Evolutionary conservation across 164 flowering plant species (phyloP), one percentile per base, ranked within the genome.

Genomic region (Tetracentron sinense): DNA sequence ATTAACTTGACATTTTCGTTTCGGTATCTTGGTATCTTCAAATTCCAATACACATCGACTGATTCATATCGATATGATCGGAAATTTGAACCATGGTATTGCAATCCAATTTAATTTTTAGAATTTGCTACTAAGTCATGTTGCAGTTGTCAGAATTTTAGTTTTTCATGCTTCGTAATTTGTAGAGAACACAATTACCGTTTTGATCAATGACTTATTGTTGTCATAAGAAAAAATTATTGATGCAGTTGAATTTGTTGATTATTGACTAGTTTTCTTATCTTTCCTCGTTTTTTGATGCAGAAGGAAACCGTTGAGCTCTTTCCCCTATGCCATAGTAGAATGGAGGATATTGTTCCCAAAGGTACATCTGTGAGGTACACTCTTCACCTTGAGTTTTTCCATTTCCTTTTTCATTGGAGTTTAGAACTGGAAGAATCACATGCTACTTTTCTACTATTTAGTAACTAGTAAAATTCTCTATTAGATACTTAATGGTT

Each of bases 251-350:
- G n/a, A n/a, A n/a, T n/a, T n/a, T n/a, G n/a, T n/a, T n/a, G 44
- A 21, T 10, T 28, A 16, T 2, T 30, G 11, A 25, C 26, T 35
- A 10, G 17, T 27, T 61, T 29, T 31, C 53, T 61, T 44, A 38
- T 68, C 61, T 58, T 59, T 59, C 62, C 27, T 42, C 64, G 47
- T 8, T 12, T 20, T 62, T 65, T 21, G 60, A 22, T 78, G 75
- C 91, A 91, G 98, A 84, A 72, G 70, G 64, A 77, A 76, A 79
- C 66, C 31, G 93, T 94, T 35, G 82, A 87, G 76, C 82, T 94
- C 31, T 82, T 82, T 73, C 28, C 52, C n/a, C 71, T 75, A 25
- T 90, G 95, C 70, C 98, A 94, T 72, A 85, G 95, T 75, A 86
- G 72, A 75, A 85, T 94, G 95, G 91, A 79, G 64, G 85, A 91